Base-by-base conservation (phyloP, 2,329 filamentous ascomycete species). In the Colletotrichum cuscutae region DNA sequence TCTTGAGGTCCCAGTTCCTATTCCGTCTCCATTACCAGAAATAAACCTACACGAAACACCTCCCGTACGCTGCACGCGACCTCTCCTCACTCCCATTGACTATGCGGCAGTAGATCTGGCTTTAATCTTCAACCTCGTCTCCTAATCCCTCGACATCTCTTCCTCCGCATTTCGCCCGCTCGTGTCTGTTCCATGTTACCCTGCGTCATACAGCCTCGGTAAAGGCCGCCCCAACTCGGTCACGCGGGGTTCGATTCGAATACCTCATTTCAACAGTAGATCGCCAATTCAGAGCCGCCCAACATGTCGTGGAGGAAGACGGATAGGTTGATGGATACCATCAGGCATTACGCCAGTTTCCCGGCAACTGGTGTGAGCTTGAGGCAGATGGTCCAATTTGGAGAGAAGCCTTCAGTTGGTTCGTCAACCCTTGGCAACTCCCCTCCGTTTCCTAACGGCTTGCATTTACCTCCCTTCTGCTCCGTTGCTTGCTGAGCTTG, bases 371-470 rank as follows among this genome's bases (percentile, higher is more conserved):
- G 97, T 79, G 94, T 97, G 79, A 98, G 95, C 82, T 89, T 99
- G 84, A 91, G 97, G 82, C 97, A 99, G 89, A 99, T 99, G 97
- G 96, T 98, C 72, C 96, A 98, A 84, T 98, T 98, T 83, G 96
- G 96, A 81, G 95, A 98, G 86, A 94, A 92, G 82, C 95, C 96
- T 65, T 98, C 95, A 19, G 94, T 92, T 78, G 95, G 94, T 97
- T 87, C 79, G 89, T 83, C 70, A 56, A n/a, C 32, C 37, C 68
- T 59, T 13, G 60, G 24, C 65, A 71, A 9, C 56, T 63, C 42
- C 67, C 61, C 26, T 63, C 74, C 65, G 64, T 65, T 69, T 65
- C 72, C 60, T 56, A 59, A 53, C 46, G 32, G 49, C 65, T 72
- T 49, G 37, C 11, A 15, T 30, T 76, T 49, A 71, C 56, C 5